These are phyloP conservation scores for Zhuliangozyma blackwelliae DNA, from an alignment of 1,139 yeast species.

Conservation along the genomic window DNA sequence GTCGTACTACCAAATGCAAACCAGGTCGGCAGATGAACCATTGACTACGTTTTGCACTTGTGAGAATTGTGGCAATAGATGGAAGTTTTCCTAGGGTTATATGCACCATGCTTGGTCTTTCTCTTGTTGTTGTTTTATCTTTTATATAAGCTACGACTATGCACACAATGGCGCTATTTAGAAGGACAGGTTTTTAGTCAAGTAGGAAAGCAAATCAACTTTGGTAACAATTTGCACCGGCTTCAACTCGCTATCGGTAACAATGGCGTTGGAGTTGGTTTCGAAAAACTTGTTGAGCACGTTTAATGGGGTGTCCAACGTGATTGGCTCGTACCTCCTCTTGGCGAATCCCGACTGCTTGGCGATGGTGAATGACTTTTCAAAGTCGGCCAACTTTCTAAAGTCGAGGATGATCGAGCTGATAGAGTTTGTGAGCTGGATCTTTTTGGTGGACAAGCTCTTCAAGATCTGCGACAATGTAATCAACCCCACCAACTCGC, in stretches of 20 bases:
- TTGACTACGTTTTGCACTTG: constrained; percentile 96
- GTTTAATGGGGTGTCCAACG: constrained; percentile 62
- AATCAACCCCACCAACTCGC: constrained; percentile 70
- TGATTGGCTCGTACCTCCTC: constrained; percentile 63
- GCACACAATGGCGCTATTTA: constrained; percentile 1
- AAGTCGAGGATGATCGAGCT: constrained; percentile 67
- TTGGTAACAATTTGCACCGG: constrained; percentile 86
- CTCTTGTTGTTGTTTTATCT: constrained; percentile 1
- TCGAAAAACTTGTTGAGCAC: constrained; percentile 79
- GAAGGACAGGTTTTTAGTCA: constrained; percentile 32
- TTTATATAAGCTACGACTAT: not conserved
- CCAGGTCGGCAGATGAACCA: constrained; percentile 98
- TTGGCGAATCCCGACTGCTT: constrained; percentile 61
- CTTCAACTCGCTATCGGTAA: constrained; percentile 65
- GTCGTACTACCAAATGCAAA: constrained; percentile 95
- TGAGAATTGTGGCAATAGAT: constrained; percentile 94
- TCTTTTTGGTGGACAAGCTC: constrained; percentile 59
- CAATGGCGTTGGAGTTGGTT: constrained; percentile 81
- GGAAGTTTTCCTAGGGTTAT: constrained; percentile 71
- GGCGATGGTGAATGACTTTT: constrained; percentile 60
- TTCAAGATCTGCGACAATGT: constrained; percentile 74
- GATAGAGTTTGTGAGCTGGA: constrained; percentile 59
- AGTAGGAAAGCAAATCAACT: constrained; percentile 74
- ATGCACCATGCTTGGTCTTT: not conserved
- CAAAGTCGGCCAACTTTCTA: constrained; percentile 66